Evolutionary conservation across 441 rosid genomes (phyloP).

Genomic region (Theobroma grandiflorum): DNA sequence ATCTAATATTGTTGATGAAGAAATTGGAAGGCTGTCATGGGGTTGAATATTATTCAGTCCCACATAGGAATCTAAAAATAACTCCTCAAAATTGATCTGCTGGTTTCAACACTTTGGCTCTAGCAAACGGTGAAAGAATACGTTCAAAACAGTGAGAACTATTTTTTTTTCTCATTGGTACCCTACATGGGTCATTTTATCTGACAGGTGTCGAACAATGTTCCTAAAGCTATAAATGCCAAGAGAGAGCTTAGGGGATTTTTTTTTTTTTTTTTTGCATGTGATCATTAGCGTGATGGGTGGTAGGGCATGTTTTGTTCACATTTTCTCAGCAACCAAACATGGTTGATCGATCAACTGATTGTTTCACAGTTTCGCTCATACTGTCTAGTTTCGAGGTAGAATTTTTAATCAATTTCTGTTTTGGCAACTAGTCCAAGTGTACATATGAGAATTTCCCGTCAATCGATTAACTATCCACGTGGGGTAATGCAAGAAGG

Average conservation of each 20-base stretch:
- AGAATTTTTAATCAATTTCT: neutral
- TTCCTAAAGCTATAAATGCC: neutral
- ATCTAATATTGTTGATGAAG: neutral
- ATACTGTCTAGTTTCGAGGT: neutral
- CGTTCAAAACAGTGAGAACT: neutral
- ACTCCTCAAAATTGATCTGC: neutral
- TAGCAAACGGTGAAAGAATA: neutral
- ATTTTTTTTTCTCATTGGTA: neutral
- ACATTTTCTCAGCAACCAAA: neutral
- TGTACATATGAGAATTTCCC: neutral
- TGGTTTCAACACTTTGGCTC: neutral
- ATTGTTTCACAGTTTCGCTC: neutral
- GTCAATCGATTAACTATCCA: neutral
- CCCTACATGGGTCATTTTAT: neutral
- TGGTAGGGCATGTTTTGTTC: neutral
- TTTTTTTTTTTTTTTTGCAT: neutral
- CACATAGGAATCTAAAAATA: neutral
- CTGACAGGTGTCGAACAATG: neutral
- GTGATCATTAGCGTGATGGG: neutral
- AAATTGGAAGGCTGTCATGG: neutral
- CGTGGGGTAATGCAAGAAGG: neutral
- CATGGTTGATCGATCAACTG: neutral
- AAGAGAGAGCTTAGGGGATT: neutral
- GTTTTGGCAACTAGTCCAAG: neutral
- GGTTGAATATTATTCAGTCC: neutral